Evolutionary conservation across 192 early-diverging fungal species (phyloP).

Genomic region (Coemansia biformis): DNA sequence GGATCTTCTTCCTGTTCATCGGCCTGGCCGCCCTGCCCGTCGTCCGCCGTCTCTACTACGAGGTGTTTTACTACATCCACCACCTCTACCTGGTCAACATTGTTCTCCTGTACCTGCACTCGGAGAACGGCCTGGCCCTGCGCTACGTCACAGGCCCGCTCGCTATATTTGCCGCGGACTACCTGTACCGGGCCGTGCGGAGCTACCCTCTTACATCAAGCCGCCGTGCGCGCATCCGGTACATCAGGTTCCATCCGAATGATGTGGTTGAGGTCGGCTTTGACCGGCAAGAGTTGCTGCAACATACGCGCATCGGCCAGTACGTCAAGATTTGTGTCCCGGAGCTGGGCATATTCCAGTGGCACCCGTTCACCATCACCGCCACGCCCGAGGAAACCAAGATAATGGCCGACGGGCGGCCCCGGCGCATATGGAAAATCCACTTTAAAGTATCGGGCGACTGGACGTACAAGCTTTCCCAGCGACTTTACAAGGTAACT

Average conservation of each 20-base stretch:
- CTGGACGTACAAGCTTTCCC: constrained; percentile 65
- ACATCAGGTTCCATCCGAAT: constrained; percentile 69
- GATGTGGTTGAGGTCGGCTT: constrained; percentile 70
- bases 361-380: constrained; percentile 79
- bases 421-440: constrained; percentile 53
- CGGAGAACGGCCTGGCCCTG: constrained; percentile 55
- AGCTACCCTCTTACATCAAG: constrained; percentile 44
- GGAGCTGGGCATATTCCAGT: constrained; percentile 67
- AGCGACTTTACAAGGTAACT: constrained; percentile 53
- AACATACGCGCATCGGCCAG: constrained; percentile 59
- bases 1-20: constrained; percentile 60
- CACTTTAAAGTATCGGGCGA: constrained; percentile 76
- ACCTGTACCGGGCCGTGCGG: constrained; percentile 60
- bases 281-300: constrained; percentile 53
- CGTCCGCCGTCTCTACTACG: constrained; percentile 61
- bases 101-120: constrained; percentile 65
- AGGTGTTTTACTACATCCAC: constrained; percentile 79
- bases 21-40: constrained; percentile 54
- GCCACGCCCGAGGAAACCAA: constrained; percentile 72
- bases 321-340: constrained; percentile 76
- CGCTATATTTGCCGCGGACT: constrained; percentile 53
- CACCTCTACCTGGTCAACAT: constrained; percentile 73
- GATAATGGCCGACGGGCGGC: constrained; percentile 50
- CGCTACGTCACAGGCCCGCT: constrained; percentile 37
- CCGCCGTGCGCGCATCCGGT: constrained; percentile 53